Percentiles rank a stretch among this genome's conserved stretches.
These are phyloP conservation scores for Xylaria acuta DNA, from an alignment of 495 filamentous ascomycete species.

Conservation along the genomic window DNA sequence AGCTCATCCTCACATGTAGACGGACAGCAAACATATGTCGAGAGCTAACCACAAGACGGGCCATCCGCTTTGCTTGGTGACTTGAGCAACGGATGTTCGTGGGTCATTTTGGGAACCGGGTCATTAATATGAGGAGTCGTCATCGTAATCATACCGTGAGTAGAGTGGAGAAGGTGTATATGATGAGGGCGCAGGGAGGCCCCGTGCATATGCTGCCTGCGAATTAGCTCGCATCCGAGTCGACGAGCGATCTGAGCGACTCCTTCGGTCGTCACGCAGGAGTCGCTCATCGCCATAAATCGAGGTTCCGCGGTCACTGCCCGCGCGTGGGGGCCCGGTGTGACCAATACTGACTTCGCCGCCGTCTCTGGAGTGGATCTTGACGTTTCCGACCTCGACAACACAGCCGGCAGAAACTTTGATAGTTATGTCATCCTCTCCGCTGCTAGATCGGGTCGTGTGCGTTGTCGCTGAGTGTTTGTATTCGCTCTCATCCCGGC, in stretches of 20 bases:
- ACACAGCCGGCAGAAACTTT: conserved; percentile 55
- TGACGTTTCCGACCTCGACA: conserved; percentile 55
- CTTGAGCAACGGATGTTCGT: neutral
- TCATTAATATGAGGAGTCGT: conserved; percentile 29
- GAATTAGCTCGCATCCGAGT: conserved; percentile 48
- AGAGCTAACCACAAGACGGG: neutral
- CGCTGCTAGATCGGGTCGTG: conserved; percentile 54
- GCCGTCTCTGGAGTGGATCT: conserved; percentile 59
- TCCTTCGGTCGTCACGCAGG: conserved; percentile 33
- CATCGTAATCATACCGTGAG: conserved; percentile 31
- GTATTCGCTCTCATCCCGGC: conserved; percentile 64
- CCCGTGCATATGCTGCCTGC: conserved; percentile 51
- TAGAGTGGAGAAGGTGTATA: conserved; percentile 29
- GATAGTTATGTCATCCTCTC: conserved; percentile 61
- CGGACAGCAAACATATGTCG: neutral
- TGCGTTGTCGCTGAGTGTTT: conserved; percentile 60
- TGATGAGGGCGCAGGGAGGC: conserved; percentile 33
- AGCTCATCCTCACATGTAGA: neutral
- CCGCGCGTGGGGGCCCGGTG: conserved; percentile 35
- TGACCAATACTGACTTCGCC: conserved; percentile 59
- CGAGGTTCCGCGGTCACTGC: conserved; percentile 51
- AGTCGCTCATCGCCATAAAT: conserved; percentile 48
- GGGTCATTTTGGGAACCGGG: neutral
- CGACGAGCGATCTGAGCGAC: conserved; percentile 48
- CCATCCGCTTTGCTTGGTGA: neutral